Conservation (phyloP, 345 rosid species). For the Orychophragmus violaceus region DNA sequence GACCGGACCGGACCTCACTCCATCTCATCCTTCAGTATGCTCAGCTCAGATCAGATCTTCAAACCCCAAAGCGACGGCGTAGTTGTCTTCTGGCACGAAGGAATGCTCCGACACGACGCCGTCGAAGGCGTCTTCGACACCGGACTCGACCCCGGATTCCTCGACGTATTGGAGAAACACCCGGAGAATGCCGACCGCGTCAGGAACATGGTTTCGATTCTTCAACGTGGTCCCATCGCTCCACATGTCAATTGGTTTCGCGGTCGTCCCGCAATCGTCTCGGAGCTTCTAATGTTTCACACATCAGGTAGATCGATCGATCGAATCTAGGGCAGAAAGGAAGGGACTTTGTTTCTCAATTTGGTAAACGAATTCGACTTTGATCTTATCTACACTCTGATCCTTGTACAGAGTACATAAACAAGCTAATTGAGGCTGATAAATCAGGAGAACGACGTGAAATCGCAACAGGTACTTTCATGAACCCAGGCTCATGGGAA, state of each 20-base stretch:
- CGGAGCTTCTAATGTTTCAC: conserved; percentile 71
- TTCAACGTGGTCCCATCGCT: conserved; percentile 69
- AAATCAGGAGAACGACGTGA: conserved; percentile 46
- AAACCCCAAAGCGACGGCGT: conserved; percentile 21
- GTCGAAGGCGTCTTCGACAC: conserved; percentile 68
- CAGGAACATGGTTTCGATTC: conserved; percentile 81
- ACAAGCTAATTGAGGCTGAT: conserved; percentile 52
- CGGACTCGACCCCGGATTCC: conserved; percentile 62
- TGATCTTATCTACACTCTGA: not conserved
- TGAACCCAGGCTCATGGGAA: conserved; percentile 72
- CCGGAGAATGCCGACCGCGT: conserved; percentile 78
- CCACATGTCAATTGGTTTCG: conserved; percentile 60
- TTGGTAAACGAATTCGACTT: no score
- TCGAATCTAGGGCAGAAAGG: not conserved
- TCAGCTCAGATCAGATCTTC: not conserved
- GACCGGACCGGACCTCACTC: not conserved
- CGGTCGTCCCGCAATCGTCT: conserved; percentile 47
- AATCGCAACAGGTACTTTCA: conserved; percentile 60
- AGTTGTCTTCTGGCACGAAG: conserved; percentile 79
- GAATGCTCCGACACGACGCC: conserved; percentile 66
- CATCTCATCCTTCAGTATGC: not conserved
- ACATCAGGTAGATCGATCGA: conserved; percentile 37
- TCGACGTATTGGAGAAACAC: conserved; percentile 69
- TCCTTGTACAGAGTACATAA: conserved; percentile 48
- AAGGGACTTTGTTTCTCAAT: not conserved